Evolutionary conservation across 2,329 filamentous ascomycete species (phyloP), one percentile per base, ranked within the genome.

Genomic region (Apiospora saccharicola): DNA sequence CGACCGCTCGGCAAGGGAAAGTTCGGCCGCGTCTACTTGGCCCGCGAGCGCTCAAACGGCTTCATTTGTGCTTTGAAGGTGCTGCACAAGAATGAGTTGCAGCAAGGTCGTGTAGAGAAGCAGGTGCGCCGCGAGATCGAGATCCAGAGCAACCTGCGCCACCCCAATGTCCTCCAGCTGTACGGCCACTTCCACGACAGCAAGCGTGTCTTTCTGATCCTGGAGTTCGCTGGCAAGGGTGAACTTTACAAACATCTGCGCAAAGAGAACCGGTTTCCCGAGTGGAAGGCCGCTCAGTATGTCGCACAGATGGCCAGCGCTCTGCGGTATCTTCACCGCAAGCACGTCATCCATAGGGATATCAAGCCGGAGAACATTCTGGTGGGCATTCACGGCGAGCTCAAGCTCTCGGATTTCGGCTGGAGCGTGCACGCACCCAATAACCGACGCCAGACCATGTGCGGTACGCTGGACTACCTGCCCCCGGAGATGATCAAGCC

Each of bases 361-460:
- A 98, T 98, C 85, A 98, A 98, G 86, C 95, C 95, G 2, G 95
- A 98, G 84, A 98, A 98, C 79, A 98, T 98, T 75, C 89, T 98
- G 30, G 92, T 98, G 43, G 96, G 96, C 19, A 95, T 98, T 73
- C 96, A 98, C 80, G 96, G 95, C 76, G 96, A 99, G 86, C 95
- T 99, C 85, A 99, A 99, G 84, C 95, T 99, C 79, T 97, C 94
- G 5, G 96, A 99, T 83, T 99, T 98, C 80, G 96, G 96, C 69
- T 99, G 96, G 96, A 97, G 94, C 81, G 96, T 98, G 4, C 96
- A 99, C 83, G 96, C 96, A 6, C 96, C 96, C 41, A 98, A 97
- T 83, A 97, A 96, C 85, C 88, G 96, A 77, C 89, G 96, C 74
- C 93, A 95, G 80, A 99, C 96, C 71, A 95, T 98, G 90, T 99